phyloP scores from a whole-genome alignment of 75 land plant species.

The Isoetes taiwanensis region DNA sequence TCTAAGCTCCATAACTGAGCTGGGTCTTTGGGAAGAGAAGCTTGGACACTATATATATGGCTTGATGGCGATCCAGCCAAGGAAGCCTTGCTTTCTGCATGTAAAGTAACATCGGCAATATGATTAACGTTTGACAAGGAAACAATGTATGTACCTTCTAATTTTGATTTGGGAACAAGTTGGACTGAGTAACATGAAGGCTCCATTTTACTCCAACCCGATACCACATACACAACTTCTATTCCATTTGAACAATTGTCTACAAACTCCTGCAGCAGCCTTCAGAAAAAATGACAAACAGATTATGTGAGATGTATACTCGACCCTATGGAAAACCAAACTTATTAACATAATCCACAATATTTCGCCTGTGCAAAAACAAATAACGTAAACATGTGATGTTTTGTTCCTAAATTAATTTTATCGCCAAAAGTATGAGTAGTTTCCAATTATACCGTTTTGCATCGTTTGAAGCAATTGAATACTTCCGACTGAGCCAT shows the following conservation, averaged over 20 bases:
- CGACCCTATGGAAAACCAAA: background rate
- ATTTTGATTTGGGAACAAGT: slow-evolving; percentile 45
- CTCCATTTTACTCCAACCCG: slow-evolving; percentile 62
- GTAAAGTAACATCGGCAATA: slow-evolving; percentile 2
- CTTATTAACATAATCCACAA: background rate
- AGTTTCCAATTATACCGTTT: slow-evolving; percentile 39
- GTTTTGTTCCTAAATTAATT: background rate
- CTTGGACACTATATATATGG: slow-evolving; percentile 85
- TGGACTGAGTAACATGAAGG: slow-evolving; percentile 40
- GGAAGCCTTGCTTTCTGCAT: slow-evolving; percentile 47
- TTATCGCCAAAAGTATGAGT: background rate
- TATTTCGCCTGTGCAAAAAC: too few species aligned
- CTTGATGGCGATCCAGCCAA: slow-evolving; percentile 44
- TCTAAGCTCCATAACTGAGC: slow-evolving; percentile 75
- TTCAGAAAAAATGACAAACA: slow-evolving; percentile 13
- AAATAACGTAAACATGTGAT: background rate
- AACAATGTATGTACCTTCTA: slow-evolving; percentile 36
- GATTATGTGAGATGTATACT: background rate
- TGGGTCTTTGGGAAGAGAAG: slow-evolving; percentile 69
- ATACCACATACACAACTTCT: slow-evolving; percentile 54
- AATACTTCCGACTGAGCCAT: slow-evolving; percentile 80
- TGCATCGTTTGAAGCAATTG: slow-evolving; percentile 59
- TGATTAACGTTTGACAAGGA: background rate
- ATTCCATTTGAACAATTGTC: slow-evolving; percentile 34
- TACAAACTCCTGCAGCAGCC: slow-evolving; percentile 68